Base-by-base conservation (phyloP, 176 grass and related monocot genomes). In the Calamus simplicifolius region DNA sequence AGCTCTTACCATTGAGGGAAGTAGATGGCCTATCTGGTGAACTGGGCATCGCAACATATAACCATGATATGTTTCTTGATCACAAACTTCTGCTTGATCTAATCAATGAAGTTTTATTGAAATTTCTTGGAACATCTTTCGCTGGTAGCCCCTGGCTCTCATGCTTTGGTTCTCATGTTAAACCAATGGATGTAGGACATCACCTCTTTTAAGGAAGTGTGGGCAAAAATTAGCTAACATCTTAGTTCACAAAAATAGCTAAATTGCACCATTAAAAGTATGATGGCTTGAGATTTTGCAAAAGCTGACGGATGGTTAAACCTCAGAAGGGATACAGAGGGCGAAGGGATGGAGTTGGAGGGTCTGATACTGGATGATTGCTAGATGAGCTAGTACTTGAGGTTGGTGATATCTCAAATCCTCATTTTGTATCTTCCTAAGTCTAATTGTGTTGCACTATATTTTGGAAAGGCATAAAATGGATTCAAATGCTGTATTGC, bases 21-120 rank as follows among this genome's bases (percentile, higher is more conserved):
- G 81, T 73, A 18, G 73, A 75, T 23, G 64, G 64, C 59, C 74
- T 68, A 17, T 81, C 80, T 52, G 73, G 77, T 31, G 91, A 87
- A 25, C 54, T 58, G 0, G 72, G 64, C 1, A 64, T 75, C 12
- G 65, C 68, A 27, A 19, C 60, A 53, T 66, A 69, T 25, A 69
- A 72, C 56, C 70, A 78, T 19, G 73, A 88, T 38, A 85, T 85
- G 81, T 78, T 78, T n/a, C n/a, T n/a, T n/a, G n/a, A n/a, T n/a
- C n/a, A n/a, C n/a, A n/a, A n/a, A n/a, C n/a, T n/a, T n/a, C n/a
- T n/a, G n/a, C n/a, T 84, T 52, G 93, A 81, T 66, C 60, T 97
- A 62, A 80, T 78, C 18, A 84, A 92, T 5, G 84, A 97, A 77
- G 65, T 52, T 2, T 19, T 91, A 28, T 66, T 77, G 0, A 78